These are phyloP conservation scores for Cornus florida DNA, from an alignment of 148 eudicot genomes.

Conservation along the genomic window DNA sequence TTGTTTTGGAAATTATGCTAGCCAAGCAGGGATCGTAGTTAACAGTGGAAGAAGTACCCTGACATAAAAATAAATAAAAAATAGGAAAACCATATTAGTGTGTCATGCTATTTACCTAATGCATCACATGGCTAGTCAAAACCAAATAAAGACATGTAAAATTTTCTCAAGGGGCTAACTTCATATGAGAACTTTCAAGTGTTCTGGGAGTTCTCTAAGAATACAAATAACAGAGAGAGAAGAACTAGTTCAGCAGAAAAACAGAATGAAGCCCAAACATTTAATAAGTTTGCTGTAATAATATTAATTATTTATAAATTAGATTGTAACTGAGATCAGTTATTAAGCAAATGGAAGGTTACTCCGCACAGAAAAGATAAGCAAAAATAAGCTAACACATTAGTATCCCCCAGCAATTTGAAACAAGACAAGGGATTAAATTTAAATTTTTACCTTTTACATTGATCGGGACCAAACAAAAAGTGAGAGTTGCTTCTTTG, in stretches of 20 bases:
- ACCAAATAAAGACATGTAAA: not conserved
- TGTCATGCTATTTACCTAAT: not conserved
- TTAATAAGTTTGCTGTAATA: too few species aligned
- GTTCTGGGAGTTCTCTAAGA: not conserved
- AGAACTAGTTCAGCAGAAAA: not conserved
- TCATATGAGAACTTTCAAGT: not conserved
- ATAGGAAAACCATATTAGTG: slow-evolving; percentile 10
- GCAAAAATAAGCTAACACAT: not conserved
- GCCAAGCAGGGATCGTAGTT: slow-evolving; percentile 78
- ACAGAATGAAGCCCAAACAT: not conserved
- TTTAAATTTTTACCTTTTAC: not conserved
- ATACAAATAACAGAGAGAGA: not conserved
- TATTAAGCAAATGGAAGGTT: not conserved
- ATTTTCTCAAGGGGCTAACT: not conserved
- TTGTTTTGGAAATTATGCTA: slow-evolving; percentile 66
- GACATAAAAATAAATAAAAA: slow-evolving; percentile 23
- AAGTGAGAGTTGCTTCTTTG: not conserved
- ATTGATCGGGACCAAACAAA: not conserved
- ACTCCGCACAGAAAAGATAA: not conserved
- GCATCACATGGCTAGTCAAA: not conserved
- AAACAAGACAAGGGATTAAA: not conserved
- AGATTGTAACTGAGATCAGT: not conserved
- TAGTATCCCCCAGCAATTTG: not conserved
- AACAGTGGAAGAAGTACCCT: slow-evolving; percentile 90
- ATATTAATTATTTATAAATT: too few species aligned